phyloP scores from a whole-genome alignment of 805 yeast genomes.

The Metschnikowia aberdeeniae region DNA sequence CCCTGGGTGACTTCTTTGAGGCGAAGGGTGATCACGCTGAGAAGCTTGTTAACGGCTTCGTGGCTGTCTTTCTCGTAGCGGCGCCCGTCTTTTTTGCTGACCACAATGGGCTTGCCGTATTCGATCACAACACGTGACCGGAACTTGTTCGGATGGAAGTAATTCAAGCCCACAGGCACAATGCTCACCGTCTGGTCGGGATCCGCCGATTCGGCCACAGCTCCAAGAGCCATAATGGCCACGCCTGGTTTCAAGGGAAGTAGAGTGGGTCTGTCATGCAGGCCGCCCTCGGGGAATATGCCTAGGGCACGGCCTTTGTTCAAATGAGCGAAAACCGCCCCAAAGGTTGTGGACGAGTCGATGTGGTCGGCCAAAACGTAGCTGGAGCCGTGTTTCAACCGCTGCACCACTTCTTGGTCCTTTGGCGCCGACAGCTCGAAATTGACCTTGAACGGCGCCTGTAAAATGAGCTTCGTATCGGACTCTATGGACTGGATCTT shows the following conservation, averaged over 20 bases:
- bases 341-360: slow-evolving; percentile 34
- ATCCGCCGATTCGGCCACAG: slow-evolving; percentile 28
- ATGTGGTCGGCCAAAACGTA: slow-evolving; percentile 38
- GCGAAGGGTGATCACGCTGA: slow-evolving; percentile 29
- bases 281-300: slow-evolving; percentile 44
- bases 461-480: slow-evolving; percentile 26
- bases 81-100: slow-evolving; percentile 26
- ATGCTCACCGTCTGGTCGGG: slow-evolving; percentile 24
- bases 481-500: slow-evolving; percentile 28
- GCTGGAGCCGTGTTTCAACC: slow-evolving; percentile 25
- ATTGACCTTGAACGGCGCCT: slow-evolving; percentile 22
- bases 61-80: slow-evolving; percentile 25
- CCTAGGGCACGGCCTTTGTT: slow-evolving; percentile 33
- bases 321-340: slow-evolving; percentile 35
- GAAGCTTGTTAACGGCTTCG: slow-evolving; percentile 24
- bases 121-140: slow-evolving; percentile 40
- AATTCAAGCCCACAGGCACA: slow-evolving; percentile 41
- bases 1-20: slow-evolving; percentile 39
- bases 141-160: slow-evolving; percentile 40
- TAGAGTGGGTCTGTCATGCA: slow-evolving; percentile 40
- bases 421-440: slow-evolving; percentile 10
- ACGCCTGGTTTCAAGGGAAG: slow-evolving; percentile 44
- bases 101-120: slow-evolving; percentile 39
- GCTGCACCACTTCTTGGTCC: slow-evolving; percentile 14
- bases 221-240: slow-evolving; percentile 43